Conservation (phyloP, 768 basidiomycete species). For the Ephemerocybe angulata region DNA sequence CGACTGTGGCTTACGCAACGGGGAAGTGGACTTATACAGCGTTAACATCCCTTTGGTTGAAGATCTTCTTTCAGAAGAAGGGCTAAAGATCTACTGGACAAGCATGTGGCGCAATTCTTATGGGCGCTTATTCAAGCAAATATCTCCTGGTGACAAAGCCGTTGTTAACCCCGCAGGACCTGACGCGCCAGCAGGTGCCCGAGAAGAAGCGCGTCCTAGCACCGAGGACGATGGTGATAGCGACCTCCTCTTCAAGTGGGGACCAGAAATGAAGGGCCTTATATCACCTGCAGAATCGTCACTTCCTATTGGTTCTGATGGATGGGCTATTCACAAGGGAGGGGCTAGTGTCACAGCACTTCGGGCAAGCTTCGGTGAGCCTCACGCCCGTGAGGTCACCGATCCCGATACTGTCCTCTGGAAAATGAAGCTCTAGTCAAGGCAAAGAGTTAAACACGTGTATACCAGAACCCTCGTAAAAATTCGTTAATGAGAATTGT, state of each 20-base stretch:
- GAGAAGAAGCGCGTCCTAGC: constrained; percentile 11
- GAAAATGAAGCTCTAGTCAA: constrained; percentile 61
- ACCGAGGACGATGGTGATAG: constrained; percentile 20
- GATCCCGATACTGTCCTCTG: constrained; percentile 43
- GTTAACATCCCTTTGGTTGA: constrained; percentile 85
- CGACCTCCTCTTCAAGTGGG: constrained; percentile 68
- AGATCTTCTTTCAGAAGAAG: constrained; percentile 52
- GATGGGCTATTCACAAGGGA: constrained; percentile 72
- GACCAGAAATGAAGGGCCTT: constrained; percentile 62
- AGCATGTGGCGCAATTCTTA: constrained; percentile 84
- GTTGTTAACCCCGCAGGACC: constrained; percentile 39
- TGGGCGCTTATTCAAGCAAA: constrained; percentile 68
- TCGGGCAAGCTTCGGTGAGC: constrained; percentile 71
- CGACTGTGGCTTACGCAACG: constrained; percentile 47
- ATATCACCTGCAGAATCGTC: constrained; percentile 54
- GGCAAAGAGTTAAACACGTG: no score
- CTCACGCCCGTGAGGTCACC: constrained; percentile 26
- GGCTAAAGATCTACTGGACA: constrained; percentile 75
- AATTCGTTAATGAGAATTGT: no score
- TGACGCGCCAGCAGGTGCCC: constrained; percentile 32
- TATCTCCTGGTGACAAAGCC: constrained; percentile 23
- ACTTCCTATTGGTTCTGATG: constrained; percentile 78
- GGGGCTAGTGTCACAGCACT: constrained; percentile 77
- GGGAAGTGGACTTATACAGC: constrained; percentile 78
- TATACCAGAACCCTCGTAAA: no score